Evolutionary conservation across 306 rosid genomes (phyloP), one percentile per base, ranked within the genome.

Genomic region (Fagus crenata): DNA sequence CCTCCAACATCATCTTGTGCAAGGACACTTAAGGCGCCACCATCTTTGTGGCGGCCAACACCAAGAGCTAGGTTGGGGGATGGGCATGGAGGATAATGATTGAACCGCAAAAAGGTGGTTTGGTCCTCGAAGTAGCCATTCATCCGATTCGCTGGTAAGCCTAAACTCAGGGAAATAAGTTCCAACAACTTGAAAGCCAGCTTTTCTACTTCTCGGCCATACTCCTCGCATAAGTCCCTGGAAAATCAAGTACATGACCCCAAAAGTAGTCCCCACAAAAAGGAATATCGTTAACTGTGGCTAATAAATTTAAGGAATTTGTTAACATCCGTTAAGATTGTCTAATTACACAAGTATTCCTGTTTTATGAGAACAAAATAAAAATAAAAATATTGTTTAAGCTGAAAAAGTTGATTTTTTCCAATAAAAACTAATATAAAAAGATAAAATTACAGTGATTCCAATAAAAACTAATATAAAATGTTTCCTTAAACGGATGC

Each of bases 11-110:
- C 90, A 73, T 92, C 97, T 68, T 94, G 93, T 7, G 92, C 87
- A 14, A 94, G 97, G 53, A 92, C 77, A 32, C 93, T 92, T 37
- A 94, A 67, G 53, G 81, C 96, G 6, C 95, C 90, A 0, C 86
- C 71, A 81, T 94, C 98, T 79, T 90, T 94, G 87, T 94, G 98
- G 3, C 64, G 97, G 8, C 98, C 98, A 33, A 92, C 87, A 4
- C 98, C 98, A 6, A 94, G 93, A 53, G 89, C 96, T 4, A 90
- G 81, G 56, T 87, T 78, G 35, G 98, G 94, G 32, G 67, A 83
- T 40, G 94, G 92, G 40, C 97, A 92, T 2, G 90, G 87, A 15
- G 98, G 96, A 72, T 94, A 94, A 75, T 73, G 87, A 33, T 90
- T 94, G 69, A 94, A 75, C 60, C 98, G 65, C 40, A 87, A 58